These are phyloP conservation scores for Cytospora schulzeri DNA, from an alignment of 2,329 filamentous ascomycete genomes.

Conservation along the genomic window DNA sequence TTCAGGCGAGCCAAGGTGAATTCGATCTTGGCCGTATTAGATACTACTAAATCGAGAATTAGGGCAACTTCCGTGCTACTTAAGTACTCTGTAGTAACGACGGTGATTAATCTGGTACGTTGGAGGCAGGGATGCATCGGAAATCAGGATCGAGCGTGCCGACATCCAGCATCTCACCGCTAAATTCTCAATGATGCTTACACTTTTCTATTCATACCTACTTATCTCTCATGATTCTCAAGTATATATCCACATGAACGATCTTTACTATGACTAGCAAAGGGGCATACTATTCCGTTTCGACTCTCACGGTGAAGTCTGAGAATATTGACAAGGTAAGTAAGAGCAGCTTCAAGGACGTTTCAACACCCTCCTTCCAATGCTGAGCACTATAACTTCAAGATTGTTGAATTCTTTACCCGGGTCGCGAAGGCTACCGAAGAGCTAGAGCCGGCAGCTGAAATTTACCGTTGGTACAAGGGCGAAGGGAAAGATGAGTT, in stretches of 20 bases:
- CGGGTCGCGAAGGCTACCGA: neutral
- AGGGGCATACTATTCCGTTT: conserved; percentile 1
- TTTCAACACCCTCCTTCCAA: neutral
- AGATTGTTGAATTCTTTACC: conserved; percentile 5
- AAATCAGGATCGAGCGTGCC: too few species aligned
- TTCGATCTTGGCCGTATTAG: too few species aligned
- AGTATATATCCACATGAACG: neutral
- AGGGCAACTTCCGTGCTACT: too few species aligned
- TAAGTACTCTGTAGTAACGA: too few species aligned
- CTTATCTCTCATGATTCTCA: too few species aligned
- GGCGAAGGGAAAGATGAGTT: neutral
- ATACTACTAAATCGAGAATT: too few species aligned
- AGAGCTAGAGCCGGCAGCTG: neutral
- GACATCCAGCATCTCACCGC: too few species aligned
- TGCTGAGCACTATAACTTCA: neutral
- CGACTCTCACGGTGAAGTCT: neutral
- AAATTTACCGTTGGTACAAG: conserved; percentile 4
- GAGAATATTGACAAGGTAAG: neutral
- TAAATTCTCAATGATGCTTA: too few species aligned
- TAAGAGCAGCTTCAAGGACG: neutral
- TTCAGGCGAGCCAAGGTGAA: too few species aligned
- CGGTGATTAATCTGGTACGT: too few species aligned
- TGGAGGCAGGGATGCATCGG: too few species aligned
- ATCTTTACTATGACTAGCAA: neutral
- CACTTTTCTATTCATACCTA: too few species aligned